Evolutionary conservation across 495 filamentous ascomycete genomes (phyloP), one percentile per base, ranked within the genome.

Genomic region (Mycothermus thermophilus): DNA sequence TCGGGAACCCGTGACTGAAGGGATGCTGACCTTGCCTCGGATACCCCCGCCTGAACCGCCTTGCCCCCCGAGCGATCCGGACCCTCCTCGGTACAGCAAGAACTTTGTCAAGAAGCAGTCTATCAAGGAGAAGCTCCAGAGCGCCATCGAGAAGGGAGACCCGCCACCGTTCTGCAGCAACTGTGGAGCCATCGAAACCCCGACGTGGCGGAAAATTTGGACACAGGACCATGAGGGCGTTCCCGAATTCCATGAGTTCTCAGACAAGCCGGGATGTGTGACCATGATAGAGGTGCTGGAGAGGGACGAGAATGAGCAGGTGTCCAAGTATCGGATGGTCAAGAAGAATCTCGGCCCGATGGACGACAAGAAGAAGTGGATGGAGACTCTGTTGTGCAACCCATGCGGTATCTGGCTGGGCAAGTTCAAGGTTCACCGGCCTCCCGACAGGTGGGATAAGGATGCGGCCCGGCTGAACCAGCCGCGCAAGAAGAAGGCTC

Each of bases 391-490:
- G 13, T 69, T 95, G 16, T 97, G 90, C 63, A 97, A 97, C 59
- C 86, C 90, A 45, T 97, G 90, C 48, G 90, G 90, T 10, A 69
- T 97, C 21, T 97, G 85, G 86, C 72, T 95, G 38, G 73, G 77
- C 27, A 94, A 93, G 44, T 82, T 78, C 50, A 85, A 81, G 49
- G 64, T 54, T 19, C 93, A 93, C 68, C 72, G 90, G 6, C 90
- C 90, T 1, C 64, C 74, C 31, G 73, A 83, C 28, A 74, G 77
- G 38, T 97, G 88, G 88, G 77, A 77, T 40, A 80, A 80, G 35
- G 67, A 76, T 18, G 60, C 63, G 16, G 58, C 64, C 26, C 61
- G 63, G 8, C 60, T 67, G 7, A 60, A 59, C 19, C 59, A 67
- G 34, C 58, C 59, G 16, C 55, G 63, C 8, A 64, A 58, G 41